phyloP scores from a whole-genome alignment of 257 asterid genomes.

The Solanum lignicaule region DNA sequence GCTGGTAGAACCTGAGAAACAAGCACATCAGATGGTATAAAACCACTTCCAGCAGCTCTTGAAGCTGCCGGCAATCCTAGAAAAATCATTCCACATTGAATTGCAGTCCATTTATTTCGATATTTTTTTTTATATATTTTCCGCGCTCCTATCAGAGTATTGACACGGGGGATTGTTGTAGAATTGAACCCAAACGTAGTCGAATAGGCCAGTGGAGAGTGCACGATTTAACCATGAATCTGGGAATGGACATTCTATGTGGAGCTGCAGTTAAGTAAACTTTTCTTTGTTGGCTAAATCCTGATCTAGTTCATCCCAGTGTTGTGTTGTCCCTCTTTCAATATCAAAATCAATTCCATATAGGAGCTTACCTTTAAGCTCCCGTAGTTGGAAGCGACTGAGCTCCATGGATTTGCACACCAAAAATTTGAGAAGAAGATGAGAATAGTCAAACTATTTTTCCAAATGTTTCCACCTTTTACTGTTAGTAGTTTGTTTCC shows the following conservation, averaged over 20 bases:
- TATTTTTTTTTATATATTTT: conserved; percentile 17
- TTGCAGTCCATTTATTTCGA: conserved; percentile 40
- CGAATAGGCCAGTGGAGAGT: conserved; percentile 35
- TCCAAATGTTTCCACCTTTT: too few species aligned
- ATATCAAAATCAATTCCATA: conserved; percentile 63
- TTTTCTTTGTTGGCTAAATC: conserved; percentile 3
- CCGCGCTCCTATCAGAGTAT: conserved; percentile 27
- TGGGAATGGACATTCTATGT: conserved; percentile 58
- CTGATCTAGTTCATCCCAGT: conserved; percentile 37
- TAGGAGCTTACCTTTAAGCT: too few species aligned
- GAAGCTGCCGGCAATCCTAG: conserved; percentile 51
- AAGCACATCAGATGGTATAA: not conserved
- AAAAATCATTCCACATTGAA: conserved; percentile 31
- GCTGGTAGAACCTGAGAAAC: not conserved
- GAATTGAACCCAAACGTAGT: conserved; percentile 65
- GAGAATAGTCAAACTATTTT: too few species aligned
- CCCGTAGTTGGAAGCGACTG: too few species aligned
- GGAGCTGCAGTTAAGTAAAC: conserved; percentile 56
- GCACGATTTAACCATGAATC: conserved; percentile 37
- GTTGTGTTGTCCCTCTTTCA: conserved; percentile 36
- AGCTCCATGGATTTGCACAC: too few species aligned
- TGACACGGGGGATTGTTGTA: conserved; percentile 58
- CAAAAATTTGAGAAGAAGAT: too few species aligned
- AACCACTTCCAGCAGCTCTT: conserved; percentile 65
- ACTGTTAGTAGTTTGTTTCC: too few species aligned